phyloP scores from a whole-genome alignment of 768 basidiomycete species.

The Amanita pseudoporphyria region DNA sequence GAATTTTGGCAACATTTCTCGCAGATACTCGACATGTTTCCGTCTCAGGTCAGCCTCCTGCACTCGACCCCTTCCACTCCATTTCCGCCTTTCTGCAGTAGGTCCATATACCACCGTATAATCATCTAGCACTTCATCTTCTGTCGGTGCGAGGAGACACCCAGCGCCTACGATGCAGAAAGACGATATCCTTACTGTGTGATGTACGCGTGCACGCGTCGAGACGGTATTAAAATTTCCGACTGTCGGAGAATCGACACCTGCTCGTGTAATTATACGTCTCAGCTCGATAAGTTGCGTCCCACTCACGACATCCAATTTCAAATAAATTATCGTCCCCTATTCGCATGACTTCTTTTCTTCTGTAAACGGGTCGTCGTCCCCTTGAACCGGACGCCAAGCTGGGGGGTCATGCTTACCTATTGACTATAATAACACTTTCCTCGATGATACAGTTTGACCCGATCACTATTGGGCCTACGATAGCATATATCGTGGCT shows the following conservation, averaged over 20 bases:
- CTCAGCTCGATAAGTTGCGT: background rate
- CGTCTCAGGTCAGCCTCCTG: constrained; percentile 77
- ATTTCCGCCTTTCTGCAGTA: constrained; percentile 59
- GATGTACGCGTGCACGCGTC: constrained; percentile 74
- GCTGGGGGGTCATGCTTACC: constrained; percentile 30
- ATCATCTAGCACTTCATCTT: constrained; percentile 71
- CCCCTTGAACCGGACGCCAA: background rate
- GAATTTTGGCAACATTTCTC: constrained; percentile 88
- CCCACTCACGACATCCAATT: constrained; percentile 77
- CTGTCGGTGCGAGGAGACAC: constrained; percentile 68
- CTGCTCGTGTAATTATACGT: constrained; percentile 32
- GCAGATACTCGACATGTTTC: constrained; percentile 88
- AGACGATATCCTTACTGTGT: constrained; percentile 69
- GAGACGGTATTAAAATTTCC: constrained; percentile 84
- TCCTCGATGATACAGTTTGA: constrained; percentile 89
- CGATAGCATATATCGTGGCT: constrained; percentile 86
- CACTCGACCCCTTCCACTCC: constrained; percentile 78
- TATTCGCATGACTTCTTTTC: constrained; percentile 84
- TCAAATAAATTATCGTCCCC: constrained; percentile 93
- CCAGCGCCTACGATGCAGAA: constrained; percentile 80
- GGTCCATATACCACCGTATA: constrained; percentile 82
- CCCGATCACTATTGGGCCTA: constrained; percentile 87
- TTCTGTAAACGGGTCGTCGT: constrained; percentile 22
- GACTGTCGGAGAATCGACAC: constrained; percentile 77
- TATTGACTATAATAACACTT: constrained; percentile 80